These are phyloP conservation scores for Coemansia aciculifera DNA, from an alignment of 192 early-diverging fungal genomes.

Conservation along the genomic window DNA sequence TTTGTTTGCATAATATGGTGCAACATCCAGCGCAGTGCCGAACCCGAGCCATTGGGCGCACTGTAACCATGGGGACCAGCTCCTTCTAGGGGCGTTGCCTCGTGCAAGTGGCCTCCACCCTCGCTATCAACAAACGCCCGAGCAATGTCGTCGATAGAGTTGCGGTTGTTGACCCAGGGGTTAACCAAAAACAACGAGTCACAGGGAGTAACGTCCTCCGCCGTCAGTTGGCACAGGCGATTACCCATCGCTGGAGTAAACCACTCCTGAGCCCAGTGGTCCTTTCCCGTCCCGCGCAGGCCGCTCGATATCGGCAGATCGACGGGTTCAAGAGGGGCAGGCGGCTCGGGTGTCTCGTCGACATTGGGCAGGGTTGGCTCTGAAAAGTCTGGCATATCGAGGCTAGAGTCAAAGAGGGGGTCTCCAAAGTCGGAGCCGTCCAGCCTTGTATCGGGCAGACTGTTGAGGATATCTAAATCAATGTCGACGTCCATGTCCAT, in stretches of 20 bases:
- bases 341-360: slow-evolving; percentile 4
- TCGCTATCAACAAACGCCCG: slow-evolving; percentile 55
- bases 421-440: slow-evolving; percentile 10
- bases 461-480: slow-evolving; percentile 25
- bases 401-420: neutral
- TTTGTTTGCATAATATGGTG: slow-evolving; percentile 50
- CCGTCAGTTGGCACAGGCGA: slow-evolving; percentile 37
- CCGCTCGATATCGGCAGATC: slow-evolving; percentile 41
- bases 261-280: slow-evolving; percentile 50
- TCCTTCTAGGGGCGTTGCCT: slow-evolving; percentile 37
- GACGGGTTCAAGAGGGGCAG: slow-evolving; percentile 15
- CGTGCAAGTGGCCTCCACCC: slow-evolving; percentile 51
- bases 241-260: slow-evolving; percentile 41
- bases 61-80: slow-evolving; percentile 39
- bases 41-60: slow-evolving; percentile 41
- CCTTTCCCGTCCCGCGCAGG: slow-evolving; percentile 39
- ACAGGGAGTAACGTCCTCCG: slow-evolving; percentile 41
- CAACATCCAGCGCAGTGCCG: slow-evolving; percentile 46
- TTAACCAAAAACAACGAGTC: slow-evolving; percentile 46
- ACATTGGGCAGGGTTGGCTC: neutral
- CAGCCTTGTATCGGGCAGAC: slow-evolving; percentile 4
- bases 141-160: slow-evolving; percentile 46
- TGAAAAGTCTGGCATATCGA: slow-evolving; percentile 1
- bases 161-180: slow-evolving; percentile 20
- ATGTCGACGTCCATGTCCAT: slow-evolving; percentile 46